phyloP scores from a whole-genome alignment of 306 rosid genomes.

The Morella rubra region DNA sequence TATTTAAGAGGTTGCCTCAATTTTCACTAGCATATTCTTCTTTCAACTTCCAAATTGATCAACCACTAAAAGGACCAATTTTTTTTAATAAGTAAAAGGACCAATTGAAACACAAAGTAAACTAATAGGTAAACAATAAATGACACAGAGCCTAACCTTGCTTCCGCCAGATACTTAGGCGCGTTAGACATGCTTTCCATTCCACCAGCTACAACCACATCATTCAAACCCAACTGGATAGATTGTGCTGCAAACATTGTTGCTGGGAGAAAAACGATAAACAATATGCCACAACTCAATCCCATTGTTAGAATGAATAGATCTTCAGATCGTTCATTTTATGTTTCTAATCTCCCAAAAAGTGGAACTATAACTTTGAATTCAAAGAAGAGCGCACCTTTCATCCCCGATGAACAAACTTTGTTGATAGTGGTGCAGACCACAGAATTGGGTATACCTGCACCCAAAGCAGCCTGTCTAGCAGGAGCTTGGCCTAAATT shows the following conservation, averaged over 20 bases:
- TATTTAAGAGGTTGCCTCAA: background rate
- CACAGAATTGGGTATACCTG: constrained; percentile 77
- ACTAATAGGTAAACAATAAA: constrained; percentile 7
- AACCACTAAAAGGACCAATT: background rate
- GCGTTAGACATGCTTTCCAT: constrained; percentile 99
- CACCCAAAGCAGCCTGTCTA: constrained; percentile 90
- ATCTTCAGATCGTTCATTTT: background rate
- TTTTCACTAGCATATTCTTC: constrained; percentile 11
- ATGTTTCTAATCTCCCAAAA: background rate
- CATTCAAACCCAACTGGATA: constrained; percentile 63
- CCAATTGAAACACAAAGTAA: background rate
- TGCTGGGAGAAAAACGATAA: constrained; percentile 45
- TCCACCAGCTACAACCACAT: constrained; percentile 83
- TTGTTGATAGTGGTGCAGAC: constrained; percentile 90
- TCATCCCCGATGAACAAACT: constrained; percentile 89
- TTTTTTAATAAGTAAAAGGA: no score
- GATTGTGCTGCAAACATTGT: constrained; percentile 89
- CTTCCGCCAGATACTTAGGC: constrained; percentile 74
- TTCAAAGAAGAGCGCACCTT: constrained; percentile 46
- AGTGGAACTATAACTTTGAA: constrained; percentile 6
- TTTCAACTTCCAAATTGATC: background rate
- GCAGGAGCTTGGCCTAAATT: constrained; percentile 98
- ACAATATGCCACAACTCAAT: constrained; percentile 15
- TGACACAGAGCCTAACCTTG: constrained; percentile 50
- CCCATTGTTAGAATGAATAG: background rate